Base-by-base conservation (phyloP, 164 flowering plant genomes). In the Euptelea pleiosperma region DNA sequence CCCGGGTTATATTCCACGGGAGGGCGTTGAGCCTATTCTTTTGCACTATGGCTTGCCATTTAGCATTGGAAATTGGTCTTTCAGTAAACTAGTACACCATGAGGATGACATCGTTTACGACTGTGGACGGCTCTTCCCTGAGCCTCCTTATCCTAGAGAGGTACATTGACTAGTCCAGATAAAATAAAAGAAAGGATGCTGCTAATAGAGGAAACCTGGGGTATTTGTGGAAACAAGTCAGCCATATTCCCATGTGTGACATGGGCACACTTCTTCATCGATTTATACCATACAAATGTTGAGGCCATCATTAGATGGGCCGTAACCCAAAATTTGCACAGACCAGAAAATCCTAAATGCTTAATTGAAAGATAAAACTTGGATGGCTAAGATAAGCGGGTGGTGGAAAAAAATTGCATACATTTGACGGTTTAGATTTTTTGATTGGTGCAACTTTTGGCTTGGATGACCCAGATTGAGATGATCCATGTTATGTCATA, bases 131-230 rank as follows among this genome's bases (percentile, higher is more conserved):
- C 89, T 90, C 34, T 91, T 94, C 69, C 87, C 97, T 21, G 91
- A 84, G 71, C 99, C 99, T 72, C 99, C 97, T 50, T 90, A 82
- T 75, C 99, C 99, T 24, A 83, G 75, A 86, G 93, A 88, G 91
- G 99, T 93, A 80, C 34, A 35, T 28, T n/a, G 22, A 45, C 25
- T 50, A 28, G 29, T 37, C 4, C 10, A 15, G 11, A 39, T n/a
- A 6, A 46, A 46, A n/a, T n/a, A n/a, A n/a, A n/a, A n/a, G n/a
- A n/a, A 29, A 14, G 2, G 51, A 18, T 47, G 36, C 29, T 59
- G 30, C 19, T 22, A 33, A n/a, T n/a, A n/a, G n/a, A n/a, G n/a
- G n/a, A n/a, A n/a, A n/a, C n/a, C n/a, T n/a, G n/a, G n/a, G n/a
- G n/a, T n/a, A n/a, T n/a, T n/a, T n/a, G n/a, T n/a, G n/a, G n/a